Evolutionary conservation across 2,329 filamentous ascomycete genomes (phyloP).

Genomic region (Cytospora leucostoma): DNA sequence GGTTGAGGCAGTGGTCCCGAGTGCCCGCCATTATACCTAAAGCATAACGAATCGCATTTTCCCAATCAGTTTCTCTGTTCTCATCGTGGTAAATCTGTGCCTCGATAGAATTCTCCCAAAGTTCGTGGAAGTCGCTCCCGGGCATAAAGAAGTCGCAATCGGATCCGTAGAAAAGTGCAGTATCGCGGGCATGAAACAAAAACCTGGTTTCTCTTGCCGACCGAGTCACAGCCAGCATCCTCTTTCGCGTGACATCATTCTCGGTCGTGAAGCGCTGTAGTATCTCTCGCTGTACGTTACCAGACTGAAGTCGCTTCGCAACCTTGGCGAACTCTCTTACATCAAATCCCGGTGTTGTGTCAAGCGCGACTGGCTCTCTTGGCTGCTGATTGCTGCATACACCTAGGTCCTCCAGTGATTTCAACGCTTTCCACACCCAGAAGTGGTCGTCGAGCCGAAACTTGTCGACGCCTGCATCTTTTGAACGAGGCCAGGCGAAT

Average conservation of each 20-base stretch:
- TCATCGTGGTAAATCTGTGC: conserved; percentile 23
- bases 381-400: not conserved
- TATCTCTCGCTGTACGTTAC: conserved; percentile 19
- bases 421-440: conserved; percentile 28
- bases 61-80: conserved; percentile 21
- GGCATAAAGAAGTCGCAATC: conserved; percentile 1
- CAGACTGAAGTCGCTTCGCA: not conserved
- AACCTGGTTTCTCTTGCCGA: conserved; percentile 27
- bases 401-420: conserved; percentile 12
- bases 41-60: conserved; percentile 26
- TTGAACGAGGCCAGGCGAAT: conserved; percentile 22
- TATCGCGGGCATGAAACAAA: conserved; percentile 30
- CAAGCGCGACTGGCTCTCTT: not conserved
- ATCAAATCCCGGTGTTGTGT: too few relatives aligned
- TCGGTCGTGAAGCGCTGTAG: conserved; percentile 26
- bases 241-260: conserved; percentile 20
- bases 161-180: conserved; percentile 24
- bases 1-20: not conserved
- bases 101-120: conserved; percentile 27
- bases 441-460: conserved; percentile 29
- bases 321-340: not conserved
- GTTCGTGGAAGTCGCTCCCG: conserved; percentile 2
- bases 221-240: conserved; percentile 29
- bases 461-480: conserved; percentile 2
- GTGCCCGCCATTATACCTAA: conserved; percentile 16